Percentiles rank a stretch among this genome's conserved stretches.
Evolutionary conservation across 2,329 filamentous ascomycete genomes (phyloP).

Genomic region (Huntiella abstrusa): DNA sequence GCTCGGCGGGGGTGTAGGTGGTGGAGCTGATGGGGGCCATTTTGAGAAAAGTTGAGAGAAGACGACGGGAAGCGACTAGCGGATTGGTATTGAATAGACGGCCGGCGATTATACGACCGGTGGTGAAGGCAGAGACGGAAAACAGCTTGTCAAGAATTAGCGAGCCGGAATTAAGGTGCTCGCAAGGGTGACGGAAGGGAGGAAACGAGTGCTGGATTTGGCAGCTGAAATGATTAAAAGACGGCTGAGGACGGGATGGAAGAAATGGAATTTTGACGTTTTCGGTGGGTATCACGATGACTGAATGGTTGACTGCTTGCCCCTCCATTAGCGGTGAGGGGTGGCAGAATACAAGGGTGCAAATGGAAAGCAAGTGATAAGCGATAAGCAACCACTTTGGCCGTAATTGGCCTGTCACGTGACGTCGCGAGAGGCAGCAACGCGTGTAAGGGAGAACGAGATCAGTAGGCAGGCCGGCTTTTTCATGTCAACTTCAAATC

Average conservation of each 20-base stretch:
- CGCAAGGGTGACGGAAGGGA: background rate
- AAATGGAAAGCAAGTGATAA: background rate
- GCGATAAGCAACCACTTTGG: background rate
- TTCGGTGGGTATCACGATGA: too few relatives aligned
- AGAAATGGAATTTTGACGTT: too few relatives aligned
- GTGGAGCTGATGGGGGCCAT: conserved; percentile 49
- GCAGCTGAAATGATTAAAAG: background rate
- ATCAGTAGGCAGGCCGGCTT: background rate
- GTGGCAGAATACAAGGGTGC: conserved; percentile 4
- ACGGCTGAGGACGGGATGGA: too few relatives aligned
- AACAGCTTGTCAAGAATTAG: conserved; percentile 5
- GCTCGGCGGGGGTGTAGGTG: conserved; percentile 60
- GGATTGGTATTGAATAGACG: conserved; percentile 9
- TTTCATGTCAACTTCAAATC: background rate
- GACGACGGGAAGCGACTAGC: too few relatives aligned
- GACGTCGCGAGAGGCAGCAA: conserved; percentile 2
- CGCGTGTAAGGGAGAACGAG: background rate
- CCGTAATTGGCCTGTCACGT: background rate
- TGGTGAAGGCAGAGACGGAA: conserved; percentile 18
- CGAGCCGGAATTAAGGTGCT: too few relatives aligned
- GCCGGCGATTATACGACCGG: conserved; percentile 22
- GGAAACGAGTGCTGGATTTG: background rate
- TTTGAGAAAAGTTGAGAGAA: conserved; percentile 20
- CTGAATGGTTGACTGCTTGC: background rate
- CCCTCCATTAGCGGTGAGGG: conserved; percentile 9